These are phyloP conservation scores for Phaeosphaeriaceae sp. DNA, from an alignment of 2,329 filamentous ascomycete genomes.

Conservation along the genomic window DNA sequence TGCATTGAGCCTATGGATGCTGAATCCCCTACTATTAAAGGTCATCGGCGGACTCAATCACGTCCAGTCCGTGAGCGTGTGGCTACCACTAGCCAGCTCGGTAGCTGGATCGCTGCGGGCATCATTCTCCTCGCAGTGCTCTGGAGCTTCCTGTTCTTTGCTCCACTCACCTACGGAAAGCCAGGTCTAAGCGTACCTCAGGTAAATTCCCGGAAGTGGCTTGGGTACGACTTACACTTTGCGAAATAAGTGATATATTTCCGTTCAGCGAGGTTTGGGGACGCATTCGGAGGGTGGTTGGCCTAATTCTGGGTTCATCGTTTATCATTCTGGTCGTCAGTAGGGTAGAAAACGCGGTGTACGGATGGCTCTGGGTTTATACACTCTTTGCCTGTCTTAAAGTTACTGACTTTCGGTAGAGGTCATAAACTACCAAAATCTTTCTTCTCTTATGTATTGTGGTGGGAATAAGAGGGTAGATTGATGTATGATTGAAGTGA, in stretches of 20 bases:
- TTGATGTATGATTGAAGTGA: background rate
- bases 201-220: conserved; percentile 87
- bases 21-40: conserved; percentile 46
- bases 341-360: too few species aligned
- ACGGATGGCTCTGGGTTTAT: too few species aligned
- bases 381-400: too few species aligned
- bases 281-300: too few species aligned
- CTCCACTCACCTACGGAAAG: conserved; percentile 93
- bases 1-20: conserved; percentile 75
- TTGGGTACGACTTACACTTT: conserved; percentile 97
- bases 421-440: too few species aligned
- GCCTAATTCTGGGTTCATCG: too few species aligned
- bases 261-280: too few species aligned
- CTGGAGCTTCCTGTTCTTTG: conserved; percentile 89
- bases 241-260: conserved; percentile 71
- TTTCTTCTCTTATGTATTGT: background rate
- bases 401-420: too few species aligned
- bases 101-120: conserved; percentile 77
- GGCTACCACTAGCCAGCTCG: conserved; percentile 75
- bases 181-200: conserved; percentile 82
- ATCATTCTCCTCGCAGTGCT: conserved; percentile 73
- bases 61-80: conserved; percentile 84
- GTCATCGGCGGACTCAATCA: conserved; percentile 54
- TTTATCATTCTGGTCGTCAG: too few species aligned
- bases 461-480: background rate